Percentiles rank a stretch among this genome's conserved stretches.
These are phyloP conservation scores for Bassia scoparia DNA, from an alignment of 148 eudicot genomes.

Conservation along the genomic window DNA sequence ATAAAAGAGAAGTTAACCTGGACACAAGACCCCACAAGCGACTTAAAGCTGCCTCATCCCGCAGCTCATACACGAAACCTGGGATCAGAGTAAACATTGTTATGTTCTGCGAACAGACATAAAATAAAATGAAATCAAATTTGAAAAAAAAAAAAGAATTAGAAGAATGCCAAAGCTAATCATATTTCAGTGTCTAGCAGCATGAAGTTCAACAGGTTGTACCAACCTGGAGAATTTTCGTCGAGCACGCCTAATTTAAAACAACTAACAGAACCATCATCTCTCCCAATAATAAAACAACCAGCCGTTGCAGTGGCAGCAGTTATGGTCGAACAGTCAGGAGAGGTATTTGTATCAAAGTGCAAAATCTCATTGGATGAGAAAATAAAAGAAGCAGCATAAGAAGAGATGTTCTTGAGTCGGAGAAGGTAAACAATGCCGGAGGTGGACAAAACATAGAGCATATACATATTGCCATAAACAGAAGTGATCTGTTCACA, in stretches of 20 bases:
- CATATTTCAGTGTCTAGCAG: neutral
- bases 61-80: constrained; percentile 67
- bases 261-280: constrained; percentile 75
- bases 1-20: constrained; percentile 44
- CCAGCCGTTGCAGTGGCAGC: constrained; percentile 63
- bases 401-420: constrained; percentile 44
- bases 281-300: constrained; percentile 73
- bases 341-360: constrained; percentile 43
- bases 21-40: constrained; percentile 92
- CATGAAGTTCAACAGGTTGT: constrained; percentile 4
- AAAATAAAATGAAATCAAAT: too few species aligned
- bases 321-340: constrained; percentile 52
- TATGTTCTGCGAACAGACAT: neutral
- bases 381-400: constrained; percentile 53
- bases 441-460: constrained; percentile 61
- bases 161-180: neutral
- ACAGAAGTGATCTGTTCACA: constrained; percentile 43
- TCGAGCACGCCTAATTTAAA: constrained; percentile 69
- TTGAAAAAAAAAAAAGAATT: too few species aligned
- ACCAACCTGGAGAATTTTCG: constrained; percentile 77
- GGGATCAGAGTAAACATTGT: constrained; percentile 10
- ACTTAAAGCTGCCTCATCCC: constrained; percentile 84
- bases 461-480: constrained; percentile 53
- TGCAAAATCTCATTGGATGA: constrained; percentile 52
- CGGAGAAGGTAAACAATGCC: constrained; percentile 67